Evolutionary conservation across 495 filamentous ascomycete species (phyloP).

Genomic region (Coniosporium apollinis): DNA sequence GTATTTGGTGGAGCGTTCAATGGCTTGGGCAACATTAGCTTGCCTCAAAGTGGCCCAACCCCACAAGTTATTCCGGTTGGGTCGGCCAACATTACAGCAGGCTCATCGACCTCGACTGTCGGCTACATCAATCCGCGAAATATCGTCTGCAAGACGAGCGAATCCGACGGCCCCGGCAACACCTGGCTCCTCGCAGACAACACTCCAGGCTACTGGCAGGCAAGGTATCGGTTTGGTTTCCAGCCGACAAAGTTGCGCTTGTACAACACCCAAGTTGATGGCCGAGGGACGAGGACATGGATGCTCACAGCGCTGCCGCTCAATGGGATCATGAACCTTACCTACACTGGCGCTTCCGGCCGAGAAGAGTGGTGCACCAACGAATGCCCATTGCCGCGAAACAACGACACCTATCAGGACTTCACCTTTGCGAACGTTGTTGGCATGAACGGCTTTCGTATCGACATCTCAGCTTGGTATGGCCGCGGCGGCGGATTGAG

Average conservation of each 20-base stretch:
- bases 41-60: conserved; percentile 36
- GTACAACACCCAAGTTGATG: conserved; percentile 76
- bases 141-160: conserved; percentile 65
- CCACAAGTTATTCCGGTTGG: conserved; percentile 72
- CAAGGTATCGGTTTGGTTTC: conserved; percentile 66
- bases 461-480: conserved; percentile 77
- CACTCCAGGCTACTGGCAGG: conserved; percentile 67
- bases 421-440: conserved; percentile 78
- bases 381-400: conserved; percentile 59
- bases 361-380: conserved; percentile 52
- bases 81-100: conserved; percentile 53
- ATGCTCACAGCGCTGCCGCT: conserved; percentile 66
- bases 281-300: conserved; percentile 73
- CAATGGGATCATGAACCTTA: conserved; percentile 92
- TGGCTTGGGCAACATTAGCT: conserved; percentile 67
- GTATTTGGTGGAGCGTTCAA: conserved; percentile 88
- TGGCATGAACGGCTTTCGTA: conserved; percentile 73
- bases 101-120: conserved; percentile 36
- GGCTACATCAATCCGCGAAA: conserved; percentile 67
- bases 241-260: conserved; percentile 71
- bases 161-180: conserved; percentile 44
- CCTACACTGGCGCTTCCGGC: conserved; percentile 61
- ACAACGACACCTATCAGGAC: conserved; percentile 55
- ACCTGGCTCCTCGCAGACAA: conserved; percentile 79
- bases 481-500: conserved; percentile 72